Evolutionary conservation across 1,284 basidiomycete species (phyloP), one percentile per base, ranked within the genome.

Genomic region (Entoloma clypeatum): DNA sequence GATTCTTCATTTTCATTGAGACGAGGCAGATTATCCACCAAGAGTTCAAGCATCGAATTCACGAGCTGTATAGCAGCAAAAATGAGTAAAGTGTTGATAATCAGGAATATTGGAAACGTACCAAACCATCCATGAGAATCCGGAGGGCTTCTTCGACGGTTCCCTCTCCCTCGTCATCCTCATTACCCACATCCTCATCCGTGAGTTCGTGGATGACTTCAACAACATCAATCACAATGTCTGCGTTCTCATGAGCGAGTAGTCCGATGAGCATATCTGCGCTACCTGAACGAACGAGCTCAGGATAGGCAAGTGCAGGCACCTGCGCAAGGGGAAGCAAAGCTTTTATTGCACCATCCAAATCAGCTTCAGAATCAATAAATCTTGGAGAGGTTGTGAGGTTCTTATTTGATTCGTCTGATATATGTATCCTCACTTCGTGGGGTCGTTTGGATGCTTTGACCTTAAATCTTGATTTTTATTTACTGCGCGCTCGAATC

Each of bases 341-440:
- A 3, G 87, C 75, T 58, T 95, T 93, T 47, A 99, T 77, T 10
- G 91, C 79, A 38, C 74, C 71, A 55, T 99, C 92, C 6, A 99
- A 76, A 57, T 97, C 92, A 18, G 91, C 89, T 69, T 99, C 96
- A 0, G 96, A 99, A 56, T 98, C 93, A 56, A 99, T 96, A 69
- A 99, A 99, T 62, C 94, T 95, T 37, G 35, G 21, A 2, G 3
- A 39, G 22, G 27, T 42, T 43, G 24, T 36, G 28, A n/a, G 14
- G 30, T 47, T 31, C 41, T 42, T 21, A 6, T 5, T 26, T 33
- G 24, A 18, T 10, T 11, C 13, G 32, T 23, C 3, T 29, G 36
- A n/a, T 14, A 30, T 16, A 14, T 10, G 16, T 22, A 22, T 2
- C 63, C 78, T 42, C 53, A 93, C 92, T 88, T 95, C 33, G 90